Evolutionary conservation across 2,329 filamentous ascomycete genomes (phyloP), one percentile per base, ranked within the genome.

Genomic region (Curvularia sp.): DNA sequence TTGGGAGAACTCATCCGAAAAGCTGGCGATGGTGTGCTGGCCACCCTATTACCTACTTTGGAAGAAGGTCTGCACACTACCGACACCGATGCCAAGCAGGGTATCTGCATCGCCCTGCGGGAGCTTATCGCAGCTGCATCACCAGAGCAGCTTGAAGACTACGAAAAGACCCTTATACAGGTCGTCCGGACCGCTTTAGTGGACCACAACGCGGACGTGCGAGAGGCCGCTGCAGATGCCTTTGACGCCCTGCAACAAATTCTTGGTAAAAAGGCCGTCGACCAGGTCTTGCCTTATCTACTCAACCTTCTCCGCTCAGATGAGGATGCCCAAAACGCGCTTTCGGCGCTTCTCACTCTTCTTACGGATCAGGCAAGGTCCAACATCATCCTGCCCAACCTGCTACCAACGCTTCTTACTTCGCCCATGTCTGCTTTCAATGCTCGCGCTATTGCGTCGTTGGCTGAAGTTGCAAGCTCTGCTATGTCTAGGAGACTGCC

Each of bases 1-100:
- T 84, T 99, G 55, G 95, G 95, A 73, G 95, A 99, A 76, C 87
- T 99, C 66, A 98, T 99, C 72, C 89, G 95, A 71, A 97, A 97
- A 79, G 94, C 95, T 71, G 95, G 96, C 61, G 95, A 99, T 76
- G 90, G 92, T 55, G 93, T 99, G 56, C 83, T 99, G 63, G 87
- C 93, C 23, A 96, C 87, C 42, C 81, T 99, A 59, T 81, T 99
- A 60, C 95, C 95, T 28, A 96, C 93, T 32, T 86, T 99, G 48
- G 93, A 98, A 75, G 92, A 96, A 75, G 93, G 94, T 36, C 83
- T 99, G 53, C 89, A 95, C 69, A 93, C 94, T 18, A 94, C 89
- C 34, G 95, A 98, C 77, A 89, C 91, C 38, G 93, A 98, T 80
- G 90, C 94, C 61, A 95, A 92, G 79, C 93, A 99, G 79, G 95